Conservation (phyloP, 106 monocot species). For the Allium sativum region DNA sequence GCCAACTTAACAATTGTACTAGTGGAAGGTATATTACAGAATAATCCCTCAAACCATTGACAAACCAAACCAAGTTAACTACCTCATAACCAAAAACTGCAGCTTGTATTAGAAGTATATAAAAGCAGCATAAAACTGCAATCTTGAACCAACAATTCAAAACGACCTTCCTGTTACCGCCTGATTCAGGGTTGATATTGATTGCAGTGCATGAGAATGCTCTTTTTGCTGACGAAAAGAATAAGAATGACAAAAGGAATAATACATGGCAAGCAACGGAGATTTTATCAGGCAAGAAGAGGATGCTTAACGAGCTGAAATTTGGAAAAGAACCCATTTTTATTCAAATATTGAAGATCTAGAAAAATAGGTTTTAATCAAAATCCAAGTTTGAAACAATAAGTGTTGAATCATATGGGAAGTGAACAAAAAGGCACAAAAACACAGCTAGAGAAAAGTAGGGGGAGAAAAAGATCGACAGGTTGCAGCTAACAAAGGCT, state of each 20-base stretch:
- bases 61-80: slow-evolving; percentile 8
- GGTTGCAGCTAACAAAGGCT: too few relatives aligned
- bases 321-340: slow-evolving; percentile 21
- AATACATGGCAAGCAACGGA: slow-evolving; percentile 10
- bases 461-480: too few relatives aligned
- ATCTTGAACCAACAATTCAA: slow-evolving; percentile 32
- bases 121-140: slow-evolving; percentile 27
- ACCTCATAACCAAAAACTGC: slow-evolving; percentile 34
- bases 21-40: slow-evolving; percentile 27
- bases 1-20: slow-evolving; percentile 46
- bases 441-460: too few relatives aligned
- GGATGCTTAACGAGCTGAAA: slow-evolving; percentile 12
- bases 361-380: slow-evolving; percentile 2
- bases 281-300: slow-evolving; percentile 25
- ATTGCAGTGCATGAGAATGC: slow-evolving; percentile 12
- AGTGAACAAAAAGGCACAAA: too few relatives aligned
- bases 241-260: slow-evolving; percentile 22
- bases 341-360: not conserved
- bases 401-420: too few relatives aligned
- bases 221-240: slow-evolving; percentile 11
- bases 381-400: too few relatives aligned
- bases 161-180: not conserved
- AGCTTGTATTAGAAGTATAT: slow-evolving; percentile 29
- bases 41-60: slow-evolving; percentile 5
- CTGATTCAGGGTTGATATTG: not conserved